Base-by-base conservation (phyloP, 768 basidiomycete species). In the Psilocybe tampanensis region DNA sequence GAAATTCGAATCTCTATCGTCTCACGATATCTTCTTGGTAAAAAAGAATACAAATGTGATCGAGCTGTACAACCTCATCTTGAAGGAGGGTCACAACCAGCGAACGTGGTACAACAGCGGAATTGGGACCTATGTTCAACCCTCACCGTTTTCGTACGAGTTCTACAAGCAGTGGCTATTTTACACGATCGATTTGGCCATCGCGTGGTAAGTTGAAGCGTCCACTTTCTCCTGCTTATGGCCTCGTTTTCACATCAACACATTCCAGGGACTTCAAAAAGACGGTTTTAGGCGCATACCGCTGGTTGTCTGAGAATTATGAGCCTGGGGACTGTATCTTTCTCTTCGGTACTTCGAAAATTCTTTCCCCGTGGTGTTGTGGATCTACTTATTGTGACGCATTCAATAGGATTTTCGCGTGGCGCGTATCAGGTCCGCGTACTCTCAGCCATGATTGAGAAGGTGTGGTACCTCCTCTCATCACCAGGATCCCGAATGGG, bases 91-190 rank as follows among this genome's bases (percentile, higher is more conserved):
- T 1, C 23, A 50, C 18, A 44, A 42, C 7, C 64, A 65, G 47
- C 47, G 41, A 6, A 58, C 59, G 0, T 65, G 56, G 48, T 65
- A 65, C 47, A 60, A 60, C 34, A 65, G 64, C 15, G 64, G 64
- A 1, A 65, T 62, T 23, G 64, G 61, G 1, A 65, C 64, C 9
- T 62, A 62, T 41, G 64, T 56, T 22, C 59, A 44, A 18, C 64
- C 61, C 5, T 62, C 59, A 1, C 59, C 50, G 50, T 47, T 19
- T 12, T 60, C 61, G 4, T 32, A 23, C 21, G 47, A 21, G 7
- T 60, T 44, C 26, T 56, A 22, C n/a, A 52, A 44, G 23, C 54
- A 61, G 36, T 54, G 55, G 21, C 2, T 62, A 0, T 32, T 8
- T 22, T 56, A 62, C 24, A 60, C 47, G 17, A 49, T 62, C 22